Evolutionary conservation across 1,139 yeast genomes (phyloP), one percentile per base, ranked within the genome.

Genomic region (Sugiyamaella paludigena): DNA sequence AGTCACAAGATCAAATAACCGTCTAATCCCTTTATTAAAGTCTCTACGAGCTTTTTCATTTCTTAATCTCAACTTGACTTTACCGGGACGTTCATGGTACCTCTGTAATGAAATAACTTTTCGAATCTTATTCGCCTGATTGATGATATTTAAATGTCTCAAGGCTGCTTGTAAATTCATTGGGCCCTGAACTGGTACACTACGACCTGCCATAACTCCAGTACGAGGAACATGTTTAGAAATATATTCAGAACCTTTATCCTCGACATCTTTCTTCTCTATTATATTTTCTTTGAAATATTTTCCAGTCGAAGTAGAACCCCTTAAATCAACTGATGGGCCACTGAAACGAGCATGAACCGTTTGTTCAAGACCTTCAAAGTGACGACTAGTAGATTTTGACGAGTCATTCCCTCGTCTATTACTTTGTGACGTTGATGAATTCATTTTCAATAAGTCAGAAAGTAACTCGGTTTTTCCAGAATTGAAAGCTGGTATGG

Each of bases 71-170:
- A 59, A 60, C 47, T 57, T 55, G 47, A 60, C 64, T 58, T 68
- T 68, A 16, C 70, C 69, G 5, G 72, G 72, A 44, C 65, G 61
- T 52, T 66, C 71, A 35, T 65, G 66, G 45, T 55, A 63, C 43
- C 62, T 51, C 51, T 67, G 71, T 45, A 58, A 51, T 40, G 54
- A 47, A 48, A 61, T 51, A 12, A 61, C 62, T 38, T 61, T 55
- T 34, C 60, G 57, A 37, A 68, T 60, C 28, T 57, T 55, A 56
- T 66, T 64, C 41, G 59, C 52, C 24, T 50, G 49, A 58, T 68
- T 68, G 41, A 62, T 48, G 32, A 51, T 50, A 49, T 61, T 58
- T 36, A 68, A 54, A 44, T 56, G 57, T n/a, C 63, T 48, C 24
- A 66, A 48, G 5, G 68, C 66, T 11, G 50, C 49, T 16, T 54